Evolutionary conservation across 2,329 filamentous ascomycete species (phyloP).

Genomic region (Fusarium lateritium): DNA sequence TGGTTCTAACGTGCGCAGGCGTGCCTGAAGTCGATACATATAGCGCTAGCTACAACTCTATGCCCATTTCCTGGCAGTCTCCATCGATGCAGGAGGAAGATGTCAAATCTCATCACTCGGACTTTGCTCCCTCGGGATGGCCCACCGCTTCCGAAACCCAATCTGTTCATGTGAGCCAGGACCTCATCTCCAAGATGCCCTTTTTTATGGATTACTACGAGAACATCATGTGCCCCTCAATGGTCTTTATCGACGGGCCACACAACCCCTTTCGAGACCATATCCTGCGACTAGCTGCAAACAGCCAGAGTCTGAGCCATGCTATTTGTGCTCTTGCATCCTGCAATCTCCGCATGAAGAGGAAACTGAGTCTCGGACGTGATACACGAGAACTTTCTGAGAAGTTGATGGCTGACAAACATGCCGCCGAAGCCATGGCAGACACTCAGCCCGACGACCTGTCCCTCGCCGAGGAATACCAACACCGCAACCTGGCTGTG

Average conservation of each 20-base stretch:
- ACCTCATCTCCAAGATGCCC: slow-evolving; percentile 83
- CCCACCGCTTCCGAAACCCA: slow-evolving; percentile 62
- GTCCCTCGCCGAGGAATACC: slow-evolving; percentile 82
- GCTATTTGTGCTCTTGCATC: slow-evolving; percentile 91
- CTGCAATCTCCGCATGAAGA: slow-evolving; percentile 91
- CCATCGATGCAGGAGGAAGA: slow-evolving; percentile 61
- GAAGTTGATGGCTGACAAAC: slow-evolving; percentile 63
- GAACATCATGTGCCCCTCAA: slow-evolving; percentile 90
- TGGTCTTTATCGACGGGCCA: slow-evolving; percentile 91
- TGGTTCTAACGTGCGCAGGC: slow-evolving; percentile 61
- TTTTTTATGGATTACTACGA: slow-evolving; percentile 96
- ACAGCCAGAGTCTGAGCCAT: slow-evolving; percentile 88
- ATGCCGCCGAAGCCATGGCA: slow-evolving; percentile 60
- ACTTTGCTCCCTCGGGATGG: slow-evolving; percentile 64
- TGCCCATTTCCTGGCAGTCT: slow-evolving; percentile 64
- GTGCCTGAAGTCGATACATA: slow-evolving; percentile 68
- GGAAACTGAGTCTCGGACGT: slow-evolving; percentile 74
- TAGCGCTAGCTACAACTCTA: slow-evolving; percentile 65
- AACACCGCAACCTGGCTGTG: slow-evolving; percentile 85
- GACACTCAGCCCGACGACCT: slow-evolving; percentile 71
- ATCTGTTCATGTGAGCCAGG: slow-evolving; percentile 67
- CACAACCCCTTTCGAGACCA: slow-evolving; percentile 89
- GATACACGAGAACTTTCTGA: slow-evolving; percentile 66
- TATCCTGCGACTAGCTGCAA: slow-evolving; percentile 82
- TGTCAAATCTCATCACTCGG: slow-evolving; percentile 60